Evolutionary conservation across 2,329 filamentous ascomycete species (phyloP).

Genomic region (Fusarium nelsonii): DNA sequence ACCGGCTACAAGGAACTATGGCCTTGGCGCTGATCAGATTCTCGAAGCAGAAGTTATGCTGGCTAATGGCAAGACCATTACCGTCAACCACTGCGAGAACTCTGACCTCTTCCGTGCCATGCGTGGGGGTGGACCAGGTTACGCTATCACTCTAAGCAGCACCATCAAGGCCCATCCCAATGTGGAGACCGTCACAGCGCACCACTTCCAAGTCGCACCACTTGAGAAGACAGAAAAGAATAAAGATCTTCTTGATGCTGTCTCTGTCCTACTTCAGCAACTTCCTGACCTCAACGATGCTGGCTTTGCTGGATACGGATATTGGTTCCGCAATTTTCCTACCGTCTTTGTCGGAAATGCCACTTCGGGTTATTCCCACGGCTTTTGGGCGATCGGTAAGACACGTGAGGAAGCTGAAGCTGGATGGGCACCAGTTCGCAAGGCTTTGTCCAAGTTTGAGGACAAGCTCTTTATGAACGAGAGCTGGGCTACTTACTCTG

Average conservation of each 20-base stretch:
- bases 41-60: slow-evolving; percentile 35
- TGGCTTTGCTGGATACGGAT: slow-evolving; percentile 33
- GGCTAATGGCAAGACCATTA: slow-evolving; percentile 15
- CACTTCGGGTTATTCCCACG: slow-evolving; percentile 29
- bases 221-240: slow-evolving; percentile 30
- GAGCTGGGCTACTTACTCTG: slow-evolving; percentile 25
- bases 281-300: slow-evolving; percentile 36
- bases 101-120: slow-evolving; percentile 30
- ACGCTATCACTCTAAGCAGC: slow-evolving; percentile 27
- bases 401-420: slow-evolving; percentile 14
- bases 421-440: slow-evolving; percentile 15
- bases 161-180: slow-evolving; percentile 35
- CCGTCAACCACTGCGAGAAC: slow-evolving; percentile 30
- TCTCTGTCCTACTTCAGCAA: slow-evolving; percentile 3
- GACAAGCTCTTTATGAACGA: slow-evolving; percentile 31
- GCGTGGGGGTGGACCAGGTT: slow-evolving; percentile 32
- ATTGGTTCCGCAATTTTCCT: slow-evolving; percentile 32
- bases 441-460: slow-evolving; percentile 13
- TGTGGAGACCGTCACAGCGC: slow-evolving; percentile 17
- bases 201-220: slow-evolving; percentile 17
- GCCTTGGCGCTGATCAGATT: slow-evolving; percentile 31
- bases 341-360: slow-evolving; percentile 26
- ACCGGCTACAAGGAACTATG: slow-evolving; percentile 34
- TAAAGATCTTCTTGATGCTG: slow-evolving; percentile 14
- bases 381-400: slow-evolving; percentile 23